Base-by-base conservation (phyloP, 805 yeast genomes). In the Debaryomyces tyrocola region DNA sequence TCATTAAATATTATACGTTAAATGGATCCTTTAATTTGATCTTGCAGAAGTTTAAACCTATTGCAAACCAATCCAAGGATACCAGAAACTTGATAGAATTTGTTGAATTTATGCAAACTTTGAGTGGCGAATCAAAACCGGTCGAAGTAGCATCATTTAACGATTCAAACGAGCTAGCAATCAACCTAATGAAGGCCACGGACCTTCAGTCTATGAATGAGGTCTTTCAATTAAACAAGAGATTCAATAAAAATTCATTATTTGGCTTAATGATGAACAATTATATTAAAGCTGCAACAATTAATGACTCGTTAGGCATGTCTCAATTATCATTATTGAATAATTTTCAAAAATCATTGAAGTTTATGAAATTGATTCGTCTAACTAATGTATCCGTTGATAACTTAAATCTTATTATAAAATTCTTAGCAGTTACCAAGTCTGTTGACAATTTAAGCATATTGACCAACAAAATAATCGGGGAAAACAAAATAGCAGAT, bases 381-480 rank as follows among this genome's bases (percentile, higher is more conserved):
- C 43, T 61, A 38, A 53, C 46, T 11, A 40, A 46, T 12, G 43
- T 71, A 17, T 53, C 63, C 1, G 51, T 56, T 4, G 50, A 48
- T 7, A 63, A 64, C 21, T 58, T 72, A 34, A 31, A 42, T 6
- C 48, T 48, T 9, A 41, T 70, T 2, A 56, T 71, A 28, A 46
- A 56, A 21, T 55, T 69, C 12, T 58, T 71, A 43, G 52, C 70
- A 0, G 35, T 47, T 1, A 51, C 49, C 12, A 51, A 59, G 17
- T 58, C 66, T 7, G 52, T 42, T 8, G 60, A 58, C 4, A 38
- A 55, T 4, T 55, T 70, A 46, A 58, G 58, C 40, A 45, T 67
- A 20, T 47, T 72, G 15, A 46, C 66, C 41, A 54, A 51, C 37
- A 67, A 69, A 49, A 53, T 68, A 18, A 40, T 61, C 33, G 46